Base-by-base conservation (phyloP, 495 filamentous ascomycete species). In the Penicillium diatomitis region DNA sequence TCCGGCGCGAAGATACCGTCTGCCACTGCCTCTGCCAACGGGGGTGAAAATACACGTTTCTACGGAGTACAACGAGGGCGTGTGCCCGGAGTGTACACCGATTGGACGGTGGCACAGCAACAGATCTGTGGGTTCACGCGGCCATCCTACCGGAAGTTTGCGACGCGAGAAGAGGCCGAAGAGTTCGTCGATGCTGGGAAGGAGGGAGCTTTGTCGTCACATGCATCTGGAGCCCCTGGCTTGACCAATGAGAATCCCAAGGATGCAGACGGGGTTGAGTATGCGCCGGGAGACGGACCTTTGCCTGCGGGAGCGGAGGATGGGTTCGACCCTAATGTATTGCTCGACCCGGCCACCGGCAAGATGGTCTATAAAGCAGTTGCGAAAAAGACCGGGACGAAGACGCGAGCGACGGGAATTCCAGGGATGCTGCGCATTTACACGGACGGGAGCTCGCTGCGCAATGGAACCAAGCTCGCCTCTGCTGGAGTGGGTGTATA, bases 51-150 rank as follows among this genome's bases (percentile, higher is more conserved):
- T 9, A 66, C 66, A 8, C 56, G 69, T 58, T 97, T 81, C 62
- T 98, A 98, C 57, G 92, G 79, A 6, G 84, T 98, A n/a, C 88
- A 83, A 38, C 76, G 79, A 48, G 92, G 92, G 38, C 76, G 80
- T 48, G 70, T 75, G n/a, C 87, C 90, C 0, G 91, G 92, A 4
- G 84, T 98, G 2, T 98, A 96, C 65, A 86, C 83, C 4, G 82
- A 90, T 47, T 98, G 90, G 90, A 61, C 74, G n/a, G 76, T 75
- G 28, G 88, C 85, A 3, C 77, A 87, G 52, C 72, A 82, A 47
- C 86, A 92, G 48, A 88, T 96, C 32, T 79, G 70, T 5, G 88
- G 87, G 4, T 84, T 80, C 61, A 83, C 82, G 49, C 80, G 80
- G 10, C 87, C 89, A 11, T 89, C 89, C 54, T 87, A 86, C 60